These are phyloP conservation scores for Picochlorum sp. DNA, from an alignment of 139 green algal species.

Conservation along the genomic window DNA sequence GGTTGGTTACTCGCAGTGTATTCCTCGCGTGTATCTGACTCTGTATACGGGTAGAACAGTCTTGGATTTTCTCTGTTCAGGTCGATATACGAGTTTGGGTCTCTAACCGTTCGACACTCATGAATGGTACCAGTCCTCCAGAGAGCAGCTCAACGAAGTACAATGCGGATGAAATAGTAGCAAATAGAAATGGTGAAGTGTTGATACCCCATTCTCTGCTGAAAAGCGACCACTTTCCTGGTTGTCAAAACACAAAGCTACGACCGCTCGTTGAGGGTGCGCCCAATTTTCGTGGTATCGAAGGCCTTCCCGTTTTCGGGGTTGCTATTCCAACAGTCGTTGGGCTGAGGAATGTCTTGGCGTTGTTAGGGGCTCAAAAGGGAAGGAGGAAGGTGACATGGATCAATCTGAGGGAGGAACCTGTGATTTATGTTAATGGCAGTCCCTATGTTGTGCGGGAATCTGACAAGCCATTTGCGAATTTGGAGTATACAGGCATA, in stretches of 20 bases:
- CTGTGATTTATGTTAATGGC: slow-evolving; percentile 90
- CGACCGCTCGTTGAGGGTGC: slow-evolving; percentile 76
- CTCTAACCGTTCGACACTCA: too few relatives aligned
- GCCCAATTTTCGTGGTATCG: slow-evolving; percentile 86
- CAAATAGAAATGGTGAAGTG: slow-evolving; percentile 54
- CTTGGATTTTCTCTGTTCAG: too few relatives aligned
- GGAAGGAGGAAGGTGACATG: slow-evolving; percentile 67
- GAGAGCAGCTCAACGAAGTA: not conserved
- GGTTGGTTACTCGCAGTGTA: too few relatives aligned
- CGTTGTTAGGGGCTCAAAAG: slow-evolving; percentile 49
- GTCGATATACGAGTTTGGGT: too few relatives aligned
- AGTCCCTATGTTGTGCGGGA: slow-evolving; percentile 88
- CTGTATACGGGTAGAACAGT: too few relatives aligned
- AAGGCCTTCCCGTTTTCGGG: slow-evolving; percentile 80
- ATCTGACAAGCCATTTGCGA: slow-evolving; percentile 84
- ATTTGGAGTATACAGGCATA: slow-evolving; percentile 95
- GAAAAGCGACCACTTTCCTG: slow-evolving; percentile 81
- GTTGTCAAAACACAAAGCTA: slow-evolving; percentile 91
- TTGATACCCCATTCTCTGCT: slow-evolving; percentile 81
- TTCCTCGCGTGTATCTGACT: too few relatives aligned
- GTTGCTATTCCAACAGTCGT: slow-evolving; percentile 85
- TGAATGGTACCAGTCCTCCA: too few relatives aligned
- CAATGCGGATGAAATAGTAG: slow-evolving; percentile 50
- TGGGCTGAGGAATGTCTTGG: slow-evolving; percentile 72
- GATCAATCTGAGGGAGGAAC: slow-evolving; percentile 94